Percentiles rank a stretch among this genome's conserved stretches.
These are phyloP conservation scores for Collybiopsis confluens DNA, from an alignment of 768 basidiomycete genomes.

Conservation along the genomic window DNA sequence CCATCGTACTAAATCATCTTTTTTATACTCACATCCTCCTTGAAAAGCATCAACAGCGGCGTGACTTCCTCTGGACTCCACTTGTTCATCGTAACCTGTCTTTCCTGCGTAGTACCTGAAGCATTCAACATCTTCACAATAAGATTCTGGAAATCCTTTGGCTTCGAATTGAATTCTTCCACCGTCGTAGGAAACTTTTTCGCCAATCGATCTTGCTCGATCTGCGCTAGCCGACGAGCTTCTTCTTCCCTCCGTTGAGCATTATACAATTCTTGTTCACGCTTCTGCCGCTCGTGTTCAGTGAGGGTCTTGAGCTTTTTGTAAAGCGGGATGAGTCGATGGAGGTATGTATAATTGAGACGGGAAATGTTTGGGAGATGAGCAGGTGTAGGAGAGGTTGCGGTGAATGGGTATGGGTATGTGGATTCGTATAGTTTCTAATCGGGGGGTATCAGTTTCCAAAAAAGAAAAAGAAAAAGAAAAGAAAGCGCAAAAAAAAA, in stretches of 20 bases:
- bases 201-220: not conserved
- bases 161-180: slow-evolving; percentile 1
- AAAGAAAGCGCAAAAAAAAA: not conserved
- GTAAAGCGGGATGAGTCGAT: not conserved
- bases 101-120: slow-evolving; percentile 1
- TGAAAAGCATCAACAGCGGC: slow-evolving; percentile 1
- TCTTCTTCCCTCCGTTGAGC: slow-evolving; percentile 1
- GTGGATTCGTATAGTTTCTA: slow-evolving; percentile 1
- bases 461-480: not conserved
- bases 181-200: slow-evolving; percentile 1
- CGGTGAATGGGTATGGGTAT: slow-evolving; percentile 5
- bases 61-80: not conserved
- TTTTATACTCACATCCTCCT: slow-evolving; percentile 9
- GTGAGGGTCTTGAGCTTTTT: not conserved
- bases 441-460: not conserved
- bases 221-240: not conserved
- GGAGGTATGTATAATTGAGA: not conserved
- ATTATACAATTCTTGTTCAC: slow-evolving; percentile 1
- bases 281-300: not conserved
- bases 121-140: slow-evolving; percentile 1
- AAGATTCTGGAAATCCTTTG: not conserved
- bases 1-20: not conserved
- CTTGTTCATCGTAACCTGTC: not conserved
- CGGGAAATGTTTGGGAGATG: not conserved
- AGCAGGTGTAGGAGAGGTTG: not conserved